These are phyloP conservation scores for Microsporum ferrugineum DNA, from an alignment of 2,329 filamentous ascomycete species.

Conservation along the genomic window DNA sequence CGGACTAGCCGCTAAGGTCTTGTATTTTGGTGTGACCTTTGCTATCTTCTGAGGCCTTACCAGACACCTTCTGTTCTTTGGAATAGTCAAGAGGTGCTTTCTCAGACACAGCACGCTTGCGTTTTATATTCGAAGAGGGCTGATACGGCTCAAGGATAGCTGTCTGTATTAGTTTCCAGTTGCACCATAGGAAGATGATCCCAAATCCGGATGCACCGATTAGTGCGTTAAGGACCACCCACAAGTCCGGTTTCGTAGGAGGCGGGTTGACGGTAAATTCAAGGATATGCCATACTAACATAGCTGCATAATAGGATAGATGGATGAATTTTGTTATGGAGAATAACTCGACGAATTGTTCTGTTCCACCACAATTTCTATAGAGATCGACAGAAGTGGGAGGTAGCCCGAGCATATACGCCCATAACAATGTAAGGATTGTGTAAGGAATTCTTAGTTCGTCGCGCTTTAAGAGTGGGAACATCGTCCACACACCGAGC, in stretches of 20 bases:
- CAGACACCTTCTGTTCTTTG: not conserved
- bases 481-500: slow-evolving; percentile 85
- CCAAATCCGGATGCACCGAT: slow-evolving; percentile 76
- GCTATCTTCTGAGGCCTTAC: not conserved
- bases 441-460: slow-evolving; percentile 74
- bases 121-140: not conserved
- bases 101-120: not conserved
- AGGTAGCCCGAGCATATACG: slow-evolving; percentile 77
- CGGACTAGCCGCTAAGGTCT: not conserved
- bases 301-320: slow-evolving; percentile 60
- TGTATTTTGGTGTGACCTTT: not conserved
- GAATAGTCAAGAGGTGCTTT: not conserved
- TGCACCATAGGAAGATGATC: slow-evolving; percentile 83
- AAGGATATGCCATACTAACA: slow-evolving; percentile 69
- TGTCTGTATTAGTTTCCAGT: slow-evolving; percentile 48
- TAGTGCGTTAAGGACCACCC: slow-evolving; percentile 83
- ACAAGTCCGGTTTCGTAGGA: slow-evolving; percentile 72
- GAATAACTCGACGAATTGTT: slow-evolving; percentile 22
- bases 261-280: slow-evolving; percentile 61
- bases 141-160: not conserved
- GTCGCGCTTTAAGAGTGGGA: slow-evolving; percentile 75
- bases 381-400: slow-evolving; percentile 63
- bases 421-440: slow-evolving; percentile 77
- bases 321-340: slow-evolving; percentile 61
- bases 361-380: slow-evolving; percentile 35